phyloP scores from a whole-genome alignment of 2,329 filamentous ascomycete genomes.

The Acrocalymma vagum region DNA sequence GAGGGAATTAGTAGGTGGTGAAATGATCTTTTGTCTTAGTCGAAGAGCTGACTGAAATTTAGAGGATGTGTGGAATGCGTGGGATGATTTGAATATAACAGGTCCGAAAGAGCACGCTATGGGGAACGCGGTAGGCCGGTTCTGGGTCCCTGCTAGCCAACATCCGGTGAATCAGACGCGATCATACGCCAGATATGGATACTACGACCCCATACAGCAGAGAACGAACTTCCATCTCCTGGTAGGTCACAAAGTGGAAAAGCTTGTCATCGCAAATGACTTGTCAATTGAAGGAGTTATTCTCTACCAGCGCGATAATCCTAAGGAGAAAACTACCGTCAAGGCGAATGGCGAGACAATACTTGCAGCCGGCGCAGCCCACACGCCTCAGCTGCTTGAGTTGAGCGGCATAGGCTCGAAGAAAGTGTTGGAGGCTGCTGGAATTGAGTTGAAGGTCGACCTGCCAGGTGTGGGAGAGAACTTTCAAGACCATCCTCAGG shows the following conservation, averaged over 20 bases:
- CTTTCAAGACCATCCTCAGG: slow-evolving; percentile 26
- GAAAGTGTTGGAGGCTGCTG: slow-evolving; percentile 23
- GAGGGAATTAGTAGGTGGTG: no score
- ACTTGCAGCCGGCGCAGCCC: slow-evolving; percentile 63
- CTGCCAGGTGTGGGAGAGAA: slow-evolving; percentile 29
- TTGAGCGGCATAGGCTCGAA: slow-evolving; percentile 29
- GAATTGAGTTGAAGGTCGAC: slow-evolving; percentile 21
- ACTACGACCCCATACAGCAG: slow-evolving; percentile 20
- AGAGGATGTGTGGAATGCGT: slow-evolving; percentile 6
- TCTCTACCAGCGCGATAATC: no score
- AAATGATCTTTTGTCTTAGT: no score
- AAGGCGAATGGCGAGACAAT: no score
- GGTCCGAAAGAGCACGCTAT: slow-evolving; percentile 6
- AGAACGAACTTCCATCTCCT: slow-evolving; percentile 19
- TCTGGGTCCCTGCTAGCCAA: slow-evolving; percentile 13
- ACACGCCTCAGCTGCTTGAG: slow-evolving; percentile 63
- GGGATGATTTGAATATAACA: slow-evolving; percentile 9
- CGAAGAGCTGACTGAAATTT: slow-evolving; percentile 22
- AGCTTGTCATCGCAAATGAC: slow-evolving; percentile 12
- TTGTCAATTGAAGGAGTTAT: not conserved
- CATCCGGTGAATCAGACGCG: slow-evolving; percentile 26
- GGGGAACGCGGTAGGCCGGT: slow-evolving; percentile 11
- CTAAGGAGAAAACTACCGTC: no score
- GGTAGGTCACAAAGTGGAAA: slow-evolving; percentile 11
- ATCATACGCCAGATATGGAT: slow-evolving; percentile 29